A percentile compares a stretch with the other conserved stretches of the same genome.
Evolutionary conservation across 164 flowering plant species (phyloP).

Genomic region (grape (Vitis vinifera)): DNA sequence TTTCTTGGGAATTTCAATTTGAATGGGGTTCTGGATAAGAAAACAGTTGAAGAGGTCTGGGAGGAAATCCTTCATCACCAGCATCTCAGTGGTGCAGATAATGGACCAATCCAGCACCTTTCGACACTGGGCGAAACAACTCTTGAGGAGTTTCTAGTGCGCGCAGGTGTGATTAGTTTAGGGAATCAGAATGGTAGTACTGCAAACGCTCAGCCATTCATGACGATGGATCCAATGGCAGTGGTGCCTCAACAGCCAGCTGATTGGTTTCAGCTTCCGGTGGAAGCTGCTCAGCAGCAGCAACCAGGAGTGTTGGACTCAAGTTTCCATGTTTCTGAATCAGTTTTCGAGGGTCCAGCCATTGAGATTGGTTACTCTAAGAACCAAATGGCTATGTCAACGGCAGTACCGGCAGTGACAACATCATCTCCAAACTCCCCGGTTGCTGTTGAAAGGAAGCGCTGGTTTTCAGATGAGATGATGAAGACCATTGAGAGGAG

Average conservation of each 20-base stretch:
- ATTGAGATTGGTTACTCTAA: conserved; percentile 27
- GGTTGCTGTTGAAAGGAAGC: conserved; percentile 23
- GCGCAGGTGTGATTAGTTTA: conserved; percentile 27
- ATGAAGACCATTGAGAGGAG: conserved; percentile 52
- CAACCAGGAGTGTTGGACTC: conserved; percentile 21
- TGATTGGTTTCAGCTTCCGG: conserved; percentile 39
- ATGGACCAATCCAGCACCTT: conserved; percentile 11
- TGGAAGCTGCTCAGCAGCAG: conserved; percentile 22
- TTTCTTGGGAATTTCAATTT: conserved; percentile 23
- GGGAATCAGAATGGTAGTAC: conserved; percentile 11
- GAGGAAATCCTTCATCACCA: conserved; percentile 28
- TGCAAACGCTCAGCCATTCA: conserved; percentile 16
- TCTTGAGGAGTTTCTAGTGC: conserved; percentile 34
- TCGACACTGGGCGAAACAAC: conserved; percentile 25
- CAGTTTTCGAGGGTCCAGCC: conserved; percentile 20
- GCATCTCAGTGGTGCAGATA: conserved; percentile 9
- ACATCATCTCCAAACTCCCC: conserved; percentile 23
- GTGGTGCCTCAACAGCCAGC: conserved; percentile 10
- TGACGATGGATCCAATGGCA: conserved; percentile 24
- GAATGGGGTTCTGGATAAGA: conserved; percentile 20
- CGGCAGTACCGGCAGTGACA: conserved; percentile 20
- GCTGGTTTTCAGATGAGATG: conserved; percentile 28
- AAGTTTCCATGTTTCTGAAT: conserved; percentile 14
- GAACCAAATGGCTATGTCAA: conserved; percentile 21
- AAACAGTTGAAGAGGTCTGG: conserved; percentile 36